Conservation (phyloP, 176 grass and related monocot species). For the Alloteropsis semialata region DNA sequence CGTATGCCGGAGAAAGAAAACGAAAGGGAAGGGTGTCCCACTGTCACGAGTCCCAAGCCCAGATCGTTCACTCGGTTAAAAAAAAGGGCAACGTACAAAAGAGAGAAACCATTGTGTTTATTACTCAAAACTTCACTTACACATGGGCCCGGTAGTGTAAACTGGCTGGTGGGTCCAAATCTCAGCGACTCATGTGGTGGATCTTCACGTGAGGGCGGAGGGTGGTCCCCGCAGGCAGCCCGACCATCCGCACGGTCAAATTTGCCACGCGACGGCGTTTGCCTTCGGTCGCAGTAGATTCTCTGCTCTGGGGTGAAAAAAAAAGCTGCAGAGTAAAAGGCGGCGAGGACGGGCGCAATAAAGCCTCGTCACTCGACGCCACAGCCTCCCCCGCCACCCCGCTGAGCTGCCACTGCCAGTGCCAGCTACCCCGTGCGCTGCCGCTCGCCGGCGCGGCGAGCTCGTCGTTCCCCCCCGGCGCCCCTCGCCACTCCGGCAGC, state of each 20-base stretch:
- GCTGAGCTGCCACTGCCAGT: background rate
- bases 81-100: background rate
- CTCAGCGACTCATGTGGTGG: background rate
- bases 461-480: background rate
- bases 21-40: background rate
- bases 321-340: background rate
- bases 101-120: too few relatives aligned
- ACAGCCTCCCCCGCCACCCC: background rate
- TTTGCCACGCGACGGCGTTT: background rate
- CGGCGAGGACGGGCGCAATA: constrained; percentile 9
- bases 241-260: constrained; percentile 24
- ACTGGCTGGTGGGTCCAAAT: fast-evolving
- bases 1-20: constrained; percentile 1
- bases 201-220: background rate
- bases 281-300: constrained; percentile 20
- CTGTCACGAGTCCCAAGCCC: background rate
- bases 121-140: background rate
- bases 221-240: background rate
- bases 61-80: background rate
- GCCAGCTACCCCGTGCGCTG: background rate
- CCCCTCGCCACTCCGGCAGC: background rate
- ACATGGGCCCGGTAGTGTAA: fast-evolving
- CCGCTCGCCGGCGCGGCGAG: background rate
- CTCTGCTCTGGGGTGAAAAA: background rate
- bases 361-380: constrained; percentile 14